Evolutionary conservation across 177 flowering plant species (phyloP), one percentile per base, ranked within the genome.

Genomic region (Vitis hybrid): DNA sequence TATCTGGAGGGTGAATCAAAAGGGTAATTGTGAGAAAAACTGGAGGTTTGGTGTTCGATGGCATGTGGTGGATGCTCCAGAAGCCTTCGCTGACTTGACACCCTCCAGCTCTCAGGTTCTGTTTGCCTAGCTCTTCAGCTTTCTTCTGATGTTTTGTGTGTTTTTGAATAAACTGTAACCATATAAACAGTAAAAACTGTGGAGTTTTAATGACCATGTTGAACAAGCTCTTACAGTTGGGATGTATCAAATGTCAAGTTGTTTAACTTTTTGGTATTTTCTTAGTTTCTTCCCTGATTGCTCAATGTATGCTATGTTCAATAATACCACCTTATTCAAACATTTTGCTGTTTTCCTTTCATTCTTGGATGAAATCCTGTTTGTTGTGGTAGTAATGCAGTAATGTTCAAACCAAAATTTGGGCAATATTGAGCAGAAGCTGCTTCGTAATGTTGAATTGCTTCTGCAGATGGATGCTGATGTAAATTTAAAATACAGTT

Each of bases 51-150:
- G 70, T 67, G 90, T 91, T 58, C 67, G 22, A 20, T 91, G 97
- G 97, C 77, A 78, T 71, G 86, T 86, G 20, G 80, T 89, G 11
- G 89, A 85, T 66, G 88, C 93, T 8, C 95, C 93, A 0, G 79
- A 76, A 49, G 58, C 75, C 31, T 77, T 86, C 55, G 82, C 84
- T 29, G 86, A 87, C 60, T 73, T 88, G 76, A 77, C 88, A 16
- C 95, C 97, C n/a, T 88, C 93, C 10, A 85, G 91, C 63, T 84
- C 90, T 45, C 94, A 86, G 89, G 87, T 90, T 72, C 78, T 90
- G 75, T 89, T 82, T 80, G 95, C 88, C 70, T 90, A 83, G 77
- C 49, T 71, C 55, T 70, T 49, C 26, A 55, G 3, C 55, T 20
- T 61, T 55, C 66, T 49, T 10, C 29, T 16, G 7, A n/a, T 66